Conservation (phyloP, 495 filamentous ascomycete genomes). For the Rusavskia elegans region DNA sequence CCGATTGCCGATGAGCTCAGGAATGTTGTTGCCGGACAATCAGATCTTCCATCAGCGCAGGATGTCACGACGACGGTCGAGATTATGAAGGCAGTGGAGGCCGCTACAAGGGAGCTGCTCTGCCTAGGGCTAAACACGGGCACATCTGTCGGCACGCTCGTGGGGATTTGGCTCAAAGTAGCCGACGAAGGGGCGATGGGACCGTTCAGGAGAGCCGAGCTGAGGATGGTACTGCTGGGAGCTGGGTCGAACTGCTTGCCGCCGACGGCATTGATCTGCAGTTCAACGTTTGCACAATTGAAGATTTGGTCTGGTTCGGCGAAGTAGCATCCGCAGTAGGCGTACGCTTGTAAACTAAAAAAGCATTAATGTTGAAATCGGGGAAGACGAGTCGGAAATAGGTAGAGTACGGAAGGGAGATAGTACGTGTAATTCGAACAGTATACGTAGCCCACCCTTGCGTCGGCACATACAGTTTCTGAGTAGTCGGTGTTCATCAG, state of each 20-base stretch:
- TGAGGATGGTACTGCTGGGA: not conserved
- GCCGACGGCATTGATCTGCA: not conserved
- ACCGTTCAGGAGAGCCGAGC: not conserved
- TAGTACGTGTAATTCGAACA: constrained; percentile 11
- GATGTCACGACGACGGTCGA: not conserved
- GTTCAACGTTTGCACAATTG: constrained; percentile 8
- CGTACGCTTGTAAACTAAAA: constrained; percentile 9
- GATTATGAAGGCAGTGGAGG: not conserved
- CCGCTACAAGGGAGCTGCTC: not conserved
- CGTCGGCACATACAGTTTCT: constrained; percentile 4
- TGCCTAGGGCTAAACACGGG: not conserved
- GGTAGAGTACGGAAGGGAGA: not conserved
- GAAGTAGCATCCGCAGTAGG: constrained; percentile 9
- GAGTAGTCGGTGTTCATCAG: constrained; percentile 1
- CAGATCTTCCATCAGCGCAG: not conserved
- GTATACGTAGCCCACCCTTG: constrained; percentile 4
- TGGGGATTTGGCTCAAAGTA: not conserved
- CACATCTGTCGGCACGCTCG: not conserved
- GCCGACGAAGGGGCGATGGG: not conserved
- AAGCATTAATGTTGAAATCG: not conserved
- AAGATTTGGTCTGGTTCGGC: constrained; percentile 2
- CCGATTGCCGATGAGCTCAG: not conserved
- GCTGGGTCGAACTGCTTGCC: not conserved
- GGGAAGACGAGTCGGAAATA: not conserved
- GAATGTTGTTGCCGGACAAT: not conserved